Base-by-base conservation (phyloP, 2,329 filamentous ascomycete species). In the Ampelomyces quisqualis region DNA sequence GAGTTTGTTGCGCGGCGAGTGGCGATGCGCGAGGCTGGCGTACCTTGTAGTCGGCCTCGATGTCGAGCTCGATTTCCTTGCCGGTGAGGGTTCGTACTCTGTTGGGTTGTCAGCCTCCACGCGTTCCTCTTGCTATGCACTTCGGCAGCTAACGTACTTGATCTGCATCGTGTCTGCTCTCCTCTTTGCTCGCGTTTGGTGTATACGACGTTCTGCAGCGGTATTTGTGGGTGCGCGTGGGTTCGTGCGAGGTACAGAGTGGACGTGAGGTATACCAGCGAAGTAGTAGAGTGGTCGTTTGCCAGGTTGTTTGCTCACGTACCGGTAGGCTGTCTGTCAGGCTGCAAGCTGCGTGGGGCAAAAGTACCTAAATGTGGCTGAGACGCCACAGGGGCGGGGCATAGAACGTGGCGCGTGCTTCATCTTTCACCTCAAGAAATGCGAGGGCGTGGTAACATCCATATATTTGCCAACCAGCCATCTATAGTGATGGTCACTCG, bases 21-120 rank as follows among this genome's bases (percentile, higher is more conserved):
- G 30, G 43, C 21, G 30, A 23, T 33, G 22, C 7, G 28, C n/a
- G 28, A 7, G 20, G 39, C 23, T 18, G 24, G 37, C 65, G 58
- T 73, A 94, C 90, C 80, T 90, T 95, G 79, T 95, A 95, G 64
- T 89, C 85, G 38, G 82, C 78, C 77, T 97, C 93, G 68, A 98
- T 95, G 67, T 97, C 90, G 62, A 98, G 83, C 78, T 97, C 91
- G 70, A 97, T 97, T 75, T 98, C 90, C 78, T 97, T 97, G 66
- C 93, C 93, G 52, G 93, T 97, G 53, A 98, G 84, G 50, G 93
- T 98, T 68, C 93, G 87, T 68, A 98, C 91, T 79, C 91, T 98
- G 36, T 30, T 14, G 1, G n/a, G 1, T 26, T 22, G 40, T 63
- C 34, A 58, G 58, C 32, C 6, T 13, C 7, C n/a, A n/a, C n/a